Conservation (phyloP, 2,329 filamentous ascomycete species). For the Xylariomycetidae sp. region DNA sequence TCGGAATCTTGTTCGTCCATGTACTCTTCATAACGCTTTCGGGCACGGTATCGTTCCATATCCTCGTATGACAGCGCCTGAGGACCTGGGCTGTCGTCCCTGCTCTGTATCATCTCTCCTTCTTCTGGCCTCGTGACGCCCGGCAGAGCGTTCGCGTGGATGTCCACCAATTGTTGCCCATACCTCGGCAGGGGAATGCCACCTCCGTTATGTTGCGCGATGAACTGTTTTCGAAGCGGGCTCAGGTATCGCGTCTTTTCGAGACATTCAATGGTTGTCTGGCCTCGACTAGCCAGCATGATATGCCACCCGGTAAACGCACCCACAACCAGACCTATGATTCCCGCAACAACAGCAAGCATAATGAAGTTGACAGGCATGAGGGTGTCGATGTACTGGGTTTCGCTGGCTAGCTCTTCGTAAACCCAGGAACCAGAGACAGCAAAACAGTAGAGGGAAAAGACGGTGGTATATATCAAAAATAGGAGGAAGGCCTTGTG, state of each 20-base stretch:
- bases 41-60: conserved; percentile 49
- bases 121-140: conserved; percentile 78
- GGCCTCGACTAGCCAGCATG: conserved; percentile 68
- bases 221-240: conserved; percentile 64
- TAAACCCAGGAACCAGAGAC: conserved; percentile 79
- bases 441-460: conserved; percentile 78
- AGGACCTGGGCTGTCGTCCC: conserved; percentile 27
- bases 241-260: conserved; percentile 94
- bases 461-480: conserved; percentile 80
- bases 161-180: conserved; percentile 72
- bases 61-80: conserved; percentile 52
- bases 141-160: conserved; percentile 76
- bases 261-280: conserved; percentile 93
- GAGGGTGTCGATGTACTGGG: conserved; percentile 67
- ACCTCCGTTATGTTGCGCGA: conserved; percentile 48
- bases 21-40: conserved; percentile 62
- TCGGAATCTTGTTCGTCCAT: conserved; percentile 85
- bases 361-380: conserved; percentile 90
- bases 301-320: conserved; percentile 94
- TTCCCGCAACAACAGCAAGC: conserved; percentile 78
- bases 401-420: conserved; percentile 70
- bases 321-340: conserved; percentile 83
- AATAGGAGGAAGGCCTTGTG: conserved; percentile 96
- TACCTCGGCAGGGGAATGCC: conserved; percentile 52
- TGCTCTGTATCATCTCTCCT: conserved; percentile 56